Percentiles rank a stretch among this genome's conserved stretches.
These are phyloP conservation scores for Tolypocladium cylindrosporum DNA, from an alignment of 2,329 filamentous ascomycete species.

Conservation along the genomic window DNA sequence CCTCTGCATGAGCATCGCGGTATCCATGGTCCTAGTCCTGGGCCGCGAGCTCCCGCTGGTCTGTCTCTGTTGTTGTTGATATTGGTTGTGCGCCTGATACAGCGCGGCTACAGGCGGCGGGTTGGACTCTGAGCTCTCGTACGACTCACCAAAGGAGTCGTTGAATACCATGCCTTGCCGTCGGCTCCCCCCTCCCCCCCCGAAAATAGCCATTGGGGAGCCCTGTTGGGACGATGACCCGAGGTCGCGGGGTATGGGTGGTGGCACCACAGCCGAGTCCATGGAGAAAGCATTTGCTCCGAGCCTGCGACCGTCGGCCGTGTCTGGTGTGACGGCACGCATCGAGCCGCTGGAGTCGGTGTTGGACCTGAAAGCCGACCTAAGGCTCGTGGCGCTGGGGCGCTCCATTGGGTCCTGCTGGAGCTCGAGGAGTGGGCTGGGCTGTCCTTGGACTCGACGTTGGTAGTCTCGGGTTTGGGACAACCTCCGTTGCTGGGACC, in stretches of 20 bases:
- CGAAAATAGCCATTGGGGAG: slow-evolving; percentile 21
- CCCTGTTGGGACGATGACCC: slow-evolving; percentile 17
- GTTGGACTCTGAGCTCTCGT: slow-evolving; percentile 34
- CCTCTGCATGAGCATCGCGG: slow-evolving; percentile 37
- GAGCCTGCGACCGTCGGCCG: slow-evolving; percentile 23
- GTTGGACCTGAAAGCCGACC: slow-evolving; percentile 22
- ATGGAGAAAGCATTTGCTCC: slow-evolving; percentile 11
- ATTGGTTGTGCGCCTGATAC: slow-evolving; percentile 1
- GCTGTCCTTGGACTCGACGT: slow-evolving; percentile 2
- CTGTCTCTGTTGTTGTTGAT: slow-evolving; percentile 18
- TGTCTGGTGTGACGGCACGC: slow-evolving; percentile 58
- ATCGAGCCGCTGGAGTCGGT: slow-evolving; percentile 33
- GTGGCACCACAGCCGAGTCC: slow-evolving; percentile 6
- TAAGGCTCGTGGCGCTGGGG: slow-evolving; percentile 22
- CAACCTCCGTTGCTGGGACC: slow-evolving; percentile 21
- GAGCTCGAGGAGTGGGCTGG: not conserved
- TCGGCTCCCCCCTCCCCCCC: slow-evolving; percentile 30
- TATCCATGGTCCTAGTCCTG: slow-evolving; percentile 49
- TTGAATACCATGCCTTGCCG: slow-evolving; percentile 53
- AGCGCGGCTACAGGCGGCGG: slow-evolving; percentile 13
- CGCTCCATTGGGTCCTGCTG: slow-evolving; percentile 11
- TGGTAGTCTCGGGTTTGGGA: slow-evolving; percentile 15
- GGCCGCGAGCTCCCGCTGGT: slow-evolving; percentile 32
- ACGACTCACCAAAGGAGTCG: slow-evolving; percentile 41
- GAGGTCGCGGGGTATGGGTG: slow-evolving; percentile 12